These are phyloP conservation scores for Gossypium schwendimanii DNA, from an alignment of 441 rosid genomes.

Conservation along the genomic window DNA sequence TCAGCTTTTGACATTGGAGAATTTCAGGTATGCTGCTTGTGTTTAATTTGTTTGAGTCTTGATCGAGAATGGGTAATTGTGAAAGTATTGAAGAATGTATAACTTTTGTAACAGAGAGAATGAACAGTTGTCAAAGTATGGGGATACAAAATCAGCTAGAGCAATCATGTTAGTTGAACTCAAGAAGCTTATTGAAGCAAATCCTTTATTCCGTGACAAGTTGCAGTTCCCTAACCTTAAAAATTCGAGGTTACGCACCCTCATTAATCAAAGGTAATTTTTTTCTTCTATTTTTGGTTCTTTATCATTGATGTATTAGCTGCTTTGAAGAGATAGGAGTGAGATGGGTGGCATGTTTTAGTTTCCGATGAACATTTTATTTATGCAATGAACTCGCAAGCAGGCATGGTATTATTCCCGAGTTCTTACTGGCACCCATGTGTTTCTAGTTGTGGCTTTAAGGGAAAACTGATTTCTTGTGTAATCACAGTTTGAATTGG, in stretches of 20 bases:
- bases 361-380: not conserved
- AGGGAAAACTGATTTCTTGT: slow-evolving; percentile 15
- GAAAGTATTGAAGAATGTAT: slow-evolving; percentile 12
- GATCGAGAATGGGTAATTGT: not conserved
- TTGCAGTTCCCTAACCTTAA: slow-evolving; percentile 87
- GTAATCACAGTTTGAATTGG: slow-evolving; percentile 82
- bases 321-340: not conserved
- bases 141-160: slow-evolving; percentile 94
- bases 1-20: slow-evolving; percentile 84
- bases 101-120: slow-evolving; percentile 60
- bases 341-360: not conserved
- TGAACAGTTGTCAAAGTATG: slow-evolving; percentile 91
- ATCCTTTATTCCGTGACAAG: slow-evolving; percentile 88
- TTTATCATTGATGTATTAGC: slow-evolving; percentile 10
- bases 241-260: slow-evolving; percentile 78
- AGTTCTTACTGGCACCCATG: not conserved
- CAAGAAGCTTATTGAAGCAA: slow-evolving; percentile 95
- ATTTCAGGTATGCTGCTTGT: slow-evolving; percentile 53
- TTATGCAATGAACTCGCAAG: not conserved
- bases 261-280: slow-evolving; percentile 81
- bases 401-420: not conserved
- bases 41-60: slow-evolving; percentile 5
- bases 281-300: not conserved
- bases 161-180: slow-evolving; percentile 94
- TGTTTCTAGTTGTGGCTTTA: slow-evolving; percentile 9